phyloP scores from a whole-genome alignment of 805 yeast species.

The Yamadazyma olivae region DNA sequence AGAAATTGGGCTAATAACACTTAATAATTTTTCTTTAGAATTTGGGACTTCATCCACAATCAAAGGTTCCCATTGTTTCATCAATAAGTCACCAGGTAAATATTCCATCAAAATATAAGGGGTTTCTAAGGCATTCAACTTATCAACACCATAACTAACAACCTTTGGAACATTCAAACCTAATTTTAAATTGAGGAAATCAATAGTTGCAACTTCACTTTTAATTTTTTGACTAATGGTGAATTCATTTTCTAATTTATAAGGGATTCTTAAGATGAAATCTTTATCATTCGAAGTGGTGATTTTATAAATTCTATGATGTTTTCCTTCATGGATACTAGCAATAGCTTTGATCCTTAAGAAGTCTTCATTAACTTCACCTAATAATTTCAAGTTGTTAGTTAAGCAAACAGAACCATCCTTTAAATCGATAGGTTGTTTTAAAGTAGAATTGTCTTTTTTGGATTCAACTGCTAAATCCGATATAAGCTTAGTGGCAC shows the following conservation, averaged over 20 bases:
- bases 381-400: conserved; percentile 48
- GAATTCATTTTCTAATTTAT: conserved; percentile 64
- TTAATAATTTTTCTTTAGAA: conserved; percentile 47
- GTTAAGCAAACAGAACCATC: conserved; percentile 44
- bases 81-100: conserved; percentile 74
- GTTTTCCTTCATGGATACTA: conserved; percentile 91
- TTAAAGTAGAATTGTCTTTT: conserved; percentile 16
- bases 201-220: conserved; percentile 93
- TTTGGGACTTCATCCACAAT: conserved; percentile 49
- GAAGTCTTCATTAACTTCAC: conserved; percentile 31
- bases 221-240: conserved; percentile 66
- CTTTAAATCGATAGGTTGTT: conserved; percentile 36
- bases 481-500: conserved; percentile 55
- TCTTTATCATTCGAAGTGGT: conserved; percentile 58
- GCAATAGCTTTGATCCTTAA: conserved; percentile 65
- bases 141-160: conserved; percentile 59
- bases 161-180: conserved; percentile 73
- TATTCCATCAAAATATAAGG: conserved; percentile 83
- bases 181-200: conserved; percentile 65
- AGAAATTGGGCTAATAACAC: conserved; percentile 70
- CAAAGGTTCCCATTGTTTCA: conserved; percentile 91
- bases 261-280: conserved; percentile 82
- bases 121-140: conserved; percentile 58
- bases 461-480: conserved; percentile 25
- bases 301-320: conserved; percentile 80